phyloP scores from a whole-genome alignment of 345 rosid genomes.

The Rhizophora apiculata region DNA sequence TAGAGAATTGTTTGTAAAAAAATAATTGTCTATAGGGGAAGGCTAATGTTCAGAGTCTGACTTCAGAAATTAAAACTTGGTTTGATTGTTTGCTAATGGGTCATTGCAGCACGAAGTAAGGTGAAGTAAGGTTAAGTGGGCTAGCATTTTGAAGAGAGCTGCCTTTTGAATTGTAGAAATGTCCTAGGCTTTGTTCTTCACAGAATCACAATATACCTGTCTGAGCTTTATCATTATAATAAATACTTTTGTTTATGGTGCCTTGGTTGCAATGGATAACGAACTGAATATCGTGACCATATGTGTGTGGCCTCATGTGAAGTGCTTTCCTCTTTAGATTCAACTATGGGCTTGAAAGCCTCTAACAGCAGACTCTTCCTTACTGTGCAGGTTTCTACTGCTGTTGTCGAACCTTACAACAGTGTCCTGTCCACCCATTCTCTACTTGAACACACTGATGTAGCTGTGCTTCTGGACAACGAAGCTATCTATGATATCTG shows the following conservation, averaged over 20 bases:
- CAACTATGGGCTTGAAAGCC: not conserved
- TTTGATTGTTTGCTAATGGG: too few relatives aligned
- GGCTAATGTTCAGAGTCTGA: not conserved
- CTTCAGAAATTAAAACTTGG: not conserved
- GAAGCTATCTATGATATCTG: slow-evolving; percentile 5
- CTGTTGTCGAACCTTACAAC: not conserved
- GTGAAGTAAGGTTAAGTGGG: too few relatives aligned
- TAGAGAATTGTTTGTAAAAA: too few relatives aligned
- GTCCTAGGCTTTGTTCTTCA: not conserved
- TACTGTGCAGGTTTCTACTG: slow-evolving; percentile 9
- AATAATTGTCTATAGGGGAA: too few relatives aligned
- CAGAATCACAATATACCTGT: too few relatives aligned
- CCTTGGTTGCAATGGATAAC: not conserved
- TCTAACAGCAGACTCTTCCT: not conserved
- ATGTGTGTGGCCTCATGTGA: not conserved
- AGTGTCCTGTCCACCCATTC: slow-evolving; percentile 3
- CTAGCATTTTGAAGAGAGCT: too few relatives aligned
- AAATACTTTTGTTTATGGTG: too few relatives aligned
- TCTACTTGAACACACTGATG: slow-evolving; percentile 1
- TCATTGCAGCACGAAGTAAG: too few relatives aligned
- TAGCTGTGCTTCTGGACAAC: not conserved
- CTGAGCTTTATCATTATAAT: too few relatives aligned
- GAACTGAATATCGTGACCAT: not conserved
- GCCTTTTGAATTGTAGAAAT: not conserved
- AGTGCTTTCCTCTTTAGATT: not conserved